Conservation (phyloP, 2,329 filamentous ascomycete species). For the Zasmidium cellare region DNA sequence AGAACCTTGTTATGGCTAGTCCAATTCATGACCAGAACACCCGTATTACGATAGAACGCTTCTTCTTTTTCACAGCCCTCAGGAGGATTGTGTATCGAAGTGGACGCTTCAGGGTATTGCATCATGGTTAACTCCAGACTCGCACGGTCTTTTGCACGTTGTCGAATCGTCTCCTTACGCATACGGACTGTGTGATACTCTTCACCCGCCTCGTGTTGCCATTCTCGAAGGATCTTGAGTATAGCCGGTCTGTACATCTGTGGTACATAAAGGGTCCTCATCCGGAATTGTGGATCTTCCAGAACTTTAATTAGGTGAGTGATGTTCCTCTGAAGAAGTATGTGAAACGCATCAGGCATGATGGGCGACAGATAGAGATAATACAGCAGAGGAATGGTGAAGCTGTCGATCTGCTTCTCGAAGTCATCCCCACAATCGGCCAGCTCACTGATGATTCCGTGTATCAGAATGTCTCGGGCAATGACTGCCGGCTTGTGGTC, state of each 20-base stretch:
- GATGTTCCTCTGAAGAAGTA: slow-evolving; percentile 9
- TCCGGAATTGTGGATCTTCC: background rate
- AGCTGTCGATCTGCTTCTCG: background rate
- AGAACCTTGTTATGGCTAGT: background rate
- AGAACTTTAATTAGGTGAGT: slow-evolving; percentile 4
- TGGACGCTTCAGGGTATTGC: too few relatives aligned
- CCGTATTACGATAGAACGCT: slow-evolving; percentile 9
- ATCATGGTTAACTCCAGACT: too few relatives aligned
- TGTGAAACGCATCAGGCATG: slow-evolving; percentile 9
- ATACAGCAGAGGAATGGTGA: slow-evolving; percentile 6
- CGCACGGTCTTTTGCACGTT: background rate
- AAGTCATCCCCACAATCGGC: background rate
- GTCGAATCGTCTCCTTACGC: background rate
- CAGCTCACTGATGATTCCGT: slow-evolving; percentile 4
- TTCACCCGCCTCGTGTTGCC: slow-evolving; percentile 6
- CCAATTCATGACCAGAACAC: slow-evolving; percentile 7
- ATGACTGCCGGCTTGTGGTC: slow-evolving; percentile 11
- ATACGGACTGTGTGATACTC: slow-evolving; percentile 5
- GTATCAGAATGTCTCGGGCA: slow-evolving; percentile 8
- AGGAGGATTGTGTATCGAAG: background rate
- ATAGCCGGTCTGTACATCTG: background rate
- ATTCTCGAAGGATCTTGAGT: slow-evolving; percentile 5
- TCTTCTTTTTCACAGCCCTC: slow-evolving; percentile 11
- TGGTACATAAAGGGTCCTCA: slow-evolving; percentile 3
- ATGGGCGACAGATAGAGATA: slow-evolving; percentile 13